phyloP scores from a whole-genome alignment of 2,329 filamentous ascomycete species.

The Paradendryphiella salina region DNA sequence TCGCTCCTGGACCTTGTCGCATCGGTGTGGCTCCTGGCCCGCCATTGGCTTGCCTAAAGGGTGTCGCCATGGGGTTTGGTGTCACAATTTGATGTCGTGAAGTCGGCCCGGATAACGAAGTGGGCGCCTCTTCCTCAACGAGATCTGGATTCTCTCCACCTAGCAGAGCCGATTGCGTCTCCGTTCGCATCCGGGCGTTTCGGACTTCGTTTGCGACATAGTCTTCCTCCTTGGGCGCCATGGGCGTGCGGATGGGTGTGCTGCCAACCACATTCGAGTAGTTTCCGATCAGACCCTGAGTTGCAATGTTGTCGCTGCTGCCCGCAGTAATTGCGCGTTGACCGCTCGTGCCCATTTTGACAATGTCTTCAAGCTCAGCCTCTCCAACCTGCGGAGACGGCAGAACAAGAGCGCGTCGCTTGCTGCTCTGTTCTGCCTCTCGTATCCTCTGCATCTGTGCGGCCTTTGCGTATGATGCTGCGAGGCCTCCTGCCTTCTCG shows the following conservation, averaged over 20 bases:
- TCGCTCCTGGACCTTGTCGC: slow-evolving; percentile 68
- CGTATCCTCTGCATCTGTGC: slow-evolving; percentile 92
- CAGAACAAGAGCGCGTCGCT: slow-evolving; percentile 78
- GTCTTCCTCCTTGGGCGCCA: slow-evolving; percentile 89
- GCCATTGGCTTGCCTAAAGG: slow-evolving; percentile 65
- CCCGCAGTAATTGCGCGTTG: slow-evolving; percentile 80
- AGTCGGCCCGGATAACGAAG: slow-evolving; percentile 84
- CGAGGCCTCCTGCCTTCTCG: slow-evolving; percentile 72
- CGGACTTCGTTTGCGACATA: slow-evolving; percentile 94
- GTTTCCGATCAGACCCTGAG: slow-evolving; percentile 81
- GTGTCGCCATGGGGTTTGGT: slow-evolving; percentile 93
- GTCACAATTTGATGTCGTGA: slow-evolving; percentile 82
- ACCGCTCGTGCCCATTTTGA: slow-evolving; percentile 96
- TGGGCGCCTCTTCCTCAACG: slow-evolving; percentile 77
- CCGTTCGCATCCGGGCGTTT: slow-evolving; percentile 88
- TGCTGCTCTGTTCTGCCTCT: slow-evolving; percentile 96
- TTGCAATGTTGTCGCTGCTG: slow-evolving; percentile 80
- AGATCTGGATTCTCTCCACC: slow-evolving; percentile 93
- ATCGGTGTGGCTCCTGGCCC: slow-evolving; percentile 70
- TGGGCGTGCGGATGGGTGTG: slow-evolving; percentile 89
- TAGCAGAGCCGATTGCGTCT: slow-evolving; percentile 89
- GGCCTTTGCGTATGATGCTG: slow-evolving; percentile 87
- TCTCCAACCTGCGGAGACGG: slow-evolving; percentile 92
- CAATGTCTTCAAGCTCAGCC: slow-evolving; percentile 90
- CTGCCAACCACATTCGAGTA: slow-evolving; percentile 80